These are phyloP conservation scores for Aschersonia sp. DNA, from an alignment of 2,329 filamentous ascomycete species.

Conservation along the genomic window DNA sequence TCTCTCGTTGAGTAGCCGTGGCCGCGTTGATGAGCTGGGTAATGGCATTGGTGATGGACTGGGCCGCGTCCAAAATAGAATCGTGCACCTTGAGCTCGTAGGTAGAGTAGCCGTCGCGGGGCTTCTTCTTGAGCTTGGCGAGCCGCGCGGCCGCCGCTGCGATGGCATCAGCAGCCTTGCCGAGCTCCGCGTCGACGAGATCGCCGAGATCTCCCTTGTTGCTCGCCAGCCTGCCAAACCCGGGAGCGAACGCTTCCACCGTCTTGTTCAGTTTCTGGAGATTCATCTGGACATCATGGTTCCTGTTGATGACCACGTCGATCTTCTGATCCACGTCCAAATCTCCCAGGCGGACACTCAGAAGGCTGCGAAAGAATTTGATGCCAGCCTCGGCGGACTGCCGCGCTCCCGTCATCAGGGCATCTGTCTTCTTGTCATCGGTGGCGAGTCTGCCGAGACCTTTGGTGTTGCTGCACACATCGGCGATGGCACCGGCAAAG, in stretches of 20 bases:
- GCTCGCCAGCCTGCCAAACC: constrained; percentile 64
- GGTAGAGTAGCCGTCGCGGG: constrained; percentile 86
- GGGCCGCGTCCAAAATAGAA: constrained; percentile 81
- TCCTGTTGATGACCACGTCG: constrained; percentile 93
- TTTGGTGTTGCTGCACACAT: constrained; percentile 93
- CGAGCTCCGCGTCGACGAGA: constrained; percentile 80
- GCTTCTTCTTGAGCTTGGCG: constrained; percentile 87
- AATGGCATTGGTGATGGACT: constrained; percentile 87
- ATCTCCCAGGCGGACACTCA: constrained; percentile 85
- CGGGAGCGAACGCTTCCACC: constrained; percentile 81
- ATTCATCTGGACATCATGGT: constrained; percentile 89
- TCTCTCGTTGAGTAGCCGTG: constrained; percentile 85
- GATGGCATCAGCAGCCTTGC: constrained; percentile 88
- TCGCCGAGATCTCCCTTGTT: constrained; percentile 81
- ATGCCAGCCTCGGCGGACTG: constrained; percentile 77
- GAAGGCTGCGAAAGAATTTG: constrained; percentile 85
- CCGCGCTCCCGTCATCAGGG: constrained; percentile 68
- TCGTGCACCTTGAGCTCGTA: constrained; percentile 96
- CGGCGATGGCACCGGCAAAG: constrained; percentile 79
- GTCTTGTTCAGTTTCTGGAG: constrained; percentile 88
- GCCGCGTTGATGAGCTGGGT: constrained; percentile 90
- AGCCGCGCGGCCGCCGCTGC: constrained; percentile 81
- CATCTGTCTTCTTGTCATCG: constrained; percentile 87
- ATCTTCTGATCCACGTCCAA: constrained; percentile 87
- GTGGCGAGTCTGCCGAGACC: constrained; percentile 84